phyloP scores from a whole-genome alignment of 2,329 filamentous ascomycete genomes.

The Aspergillus proliferans region DNA sequence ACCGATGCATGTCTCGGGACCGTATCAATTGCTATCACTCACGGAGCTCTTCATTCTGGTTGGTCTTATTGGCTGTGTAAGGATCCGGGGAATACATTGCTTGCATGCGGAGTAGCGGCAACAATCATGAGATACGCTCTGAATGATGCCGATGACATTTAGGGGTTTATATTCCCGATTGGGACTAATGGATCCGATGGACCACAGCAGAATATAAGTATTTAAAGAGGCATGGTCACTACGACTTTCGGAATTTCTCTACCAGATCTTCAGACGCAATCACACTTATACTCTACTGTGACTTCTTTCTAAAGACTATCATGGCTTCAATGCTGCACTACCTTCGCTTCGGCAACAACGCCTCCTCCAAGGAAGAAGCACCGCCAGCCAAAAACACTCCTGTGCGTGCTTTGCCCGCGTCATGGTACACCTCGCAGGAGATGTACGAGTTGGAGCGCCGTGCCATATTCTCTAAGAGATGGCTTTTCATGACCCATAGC shows the following conservation, averaged over 20 bases:
- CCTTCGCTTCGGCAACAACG: slow-evolving; percentile 1
- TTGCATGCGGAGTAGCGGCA: too few relatives aligned
- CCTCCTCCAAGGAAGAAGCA: background rate
- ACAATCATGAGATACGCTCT: too few relatives aligned
- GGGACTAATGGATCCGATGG: background rate
- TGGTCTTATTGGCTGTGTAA: too few relatives aligned
- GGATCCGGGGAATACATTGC: too few relatives aligned
- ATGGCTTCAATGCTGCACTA: slow-evolving; percentile 1
- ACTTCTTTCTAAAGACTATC: background rate
- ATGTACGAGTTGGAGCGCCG: slow-evolving; percentile 2
- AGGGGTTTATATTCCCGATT: background rate
- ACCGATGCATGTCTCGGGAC: background rate
- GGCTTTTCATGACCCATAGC: slow-evolving; percentile 2
- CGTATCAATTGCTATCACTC: background rate
- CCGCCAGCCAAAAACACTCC: background rate
- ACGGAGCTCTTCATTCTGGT: background rate
- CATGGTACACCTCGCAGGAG: slow-evolving; percentile 1
- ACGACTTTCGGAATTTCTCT: background rate
- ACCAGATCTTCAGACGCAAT: background rate
- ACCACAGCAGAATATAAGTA: background rate
- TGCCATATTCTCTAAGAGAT: slow-evolving; percentile 1
- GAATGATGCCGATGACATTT: background rate
- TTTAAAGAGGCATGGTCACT: background rate
- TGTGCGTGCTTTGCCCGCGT: slow-evolving; percentile 2
- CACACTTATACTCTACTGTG: background rate